phyloP scores from a whole-genome alignment of 805 yeast genomes.

The Lipomyces japonicus region DNA sequence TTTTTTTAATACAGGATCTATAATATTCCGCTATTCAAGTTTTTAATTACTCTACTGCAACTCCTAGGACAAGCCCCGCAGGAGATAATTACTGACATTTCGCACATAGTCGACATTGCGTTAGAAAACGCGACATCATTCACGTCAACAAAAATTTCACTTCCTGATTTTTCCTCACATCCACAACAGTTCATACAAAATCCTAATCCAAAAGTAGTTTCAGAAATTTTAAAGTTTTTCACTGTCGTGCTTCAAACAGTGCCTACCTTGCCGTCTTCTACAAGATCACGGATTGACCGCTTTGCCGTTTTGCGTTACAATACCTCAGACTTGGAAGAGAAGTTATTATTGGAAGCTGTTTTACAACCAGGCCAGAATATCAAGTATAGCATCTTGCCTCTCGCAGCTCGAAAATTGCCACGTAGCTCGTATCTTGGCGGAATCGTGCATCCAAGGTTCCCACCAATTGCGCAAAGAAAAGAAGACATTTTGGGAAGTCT shows the following conservation, averaged over 20 bases:
- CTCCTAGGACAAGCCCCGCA: constrained; percentile 8
- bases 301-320: constrained; percentile 1
- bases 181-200: constrained; percentile 9
- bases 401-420: constrained; percentile 16
- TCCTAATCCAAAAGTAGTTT: neutral
- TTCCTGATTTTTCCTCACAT: constrained; percentile 21
- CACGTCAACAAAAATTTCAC: constrained; percentile 1
- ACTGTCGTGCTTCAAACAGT: constrained; percentile 11
- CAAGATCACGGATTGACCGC: constrained; percentile 22
- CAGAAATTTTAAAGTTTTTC: constrained; percentile 6
- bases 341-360: constrained; percentile 10
- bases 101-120: constrained; percentile 14
- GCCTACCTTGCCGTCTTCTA: constrained; percentile 18
- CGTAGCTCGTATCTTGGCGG: constrained; percentile 5
- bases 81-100: constrained; percentile 5
- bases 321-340: neutral
- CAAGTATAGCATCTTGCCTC: constrained; percentile 22
- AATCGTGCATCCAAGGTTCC: constrained; percentile 23
- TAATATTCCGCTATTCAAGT: constrained; percentile 14
- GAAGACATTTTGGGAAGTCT: constrained; percentile 17
- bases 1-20: constrained; percentile 1
- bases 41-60: constrained; percentile 7
- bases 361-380: constrained; percentile 24
- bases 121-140: constrained; percentile 5
- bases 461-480: constrained; percentile 17